Conservation (phyloP, 306 rosid genomes). For the barrel medic (Medicago truncatula) region DNA sequence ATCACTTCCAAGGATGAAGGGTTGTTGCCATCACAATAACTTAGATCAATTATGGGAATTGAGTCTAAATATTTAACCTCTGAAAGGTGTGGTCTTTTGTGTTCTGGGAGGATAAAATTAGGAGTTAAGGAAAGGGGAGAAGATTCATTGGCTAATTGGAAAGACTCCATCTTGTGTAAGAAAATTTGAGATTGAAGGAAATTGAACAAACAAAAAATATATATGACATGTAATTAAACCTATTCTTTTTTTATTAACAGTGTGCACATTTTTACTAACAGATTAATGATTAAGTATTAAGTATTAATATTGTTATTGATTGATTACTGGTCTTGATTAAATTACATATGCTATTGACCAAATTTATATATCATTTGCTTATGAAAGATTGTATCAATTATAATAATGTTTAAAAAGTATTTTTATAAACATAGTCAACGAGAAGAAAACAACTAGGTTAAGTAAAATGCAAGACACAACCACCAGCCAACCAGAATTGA, state of each 20-base stretch:
- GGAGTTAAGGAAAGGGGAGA: conserved; percentile 43
- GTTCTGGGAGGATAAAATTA: conserved; percentile 50
- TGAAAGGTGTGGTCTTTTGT: conserved; percentile 53
- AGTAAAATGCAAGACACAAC: no score
- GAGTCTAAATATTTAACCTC: conserved; percentile 42
- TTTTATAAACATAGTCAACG: not conserved
- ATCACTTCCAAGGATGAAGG: conserved; percentile 37
- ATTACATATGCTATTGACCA: no score
- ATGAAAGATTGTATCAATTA: no score
- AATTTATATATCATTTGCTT: no score
- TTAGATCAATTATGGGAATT: conserved; percentile 58
- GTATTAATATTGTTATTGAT: no score
- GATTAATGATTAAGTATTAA: no score
- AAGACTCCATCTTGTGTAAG: conserved; percentile 35
- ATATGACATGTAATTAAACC: no score
- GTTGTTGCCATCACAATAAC: not conserved
- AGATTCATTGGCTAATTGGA: conserved; percentile 40
- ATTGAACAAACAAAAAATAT: no score
- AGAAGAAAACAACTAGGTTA: not conserved
- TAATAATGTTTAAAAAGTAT: no score
- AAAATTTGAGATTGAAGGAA: conserved; percentile 1
- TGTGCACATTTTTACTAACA: no score
- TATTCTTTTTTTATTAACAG: no score
- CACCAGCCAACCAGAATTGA: not conserved
- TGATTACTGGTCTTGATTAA: no score